Conservation (phyloP, 129 eudicot genomes). For the Saposhnikovia divaricata region DNA sequence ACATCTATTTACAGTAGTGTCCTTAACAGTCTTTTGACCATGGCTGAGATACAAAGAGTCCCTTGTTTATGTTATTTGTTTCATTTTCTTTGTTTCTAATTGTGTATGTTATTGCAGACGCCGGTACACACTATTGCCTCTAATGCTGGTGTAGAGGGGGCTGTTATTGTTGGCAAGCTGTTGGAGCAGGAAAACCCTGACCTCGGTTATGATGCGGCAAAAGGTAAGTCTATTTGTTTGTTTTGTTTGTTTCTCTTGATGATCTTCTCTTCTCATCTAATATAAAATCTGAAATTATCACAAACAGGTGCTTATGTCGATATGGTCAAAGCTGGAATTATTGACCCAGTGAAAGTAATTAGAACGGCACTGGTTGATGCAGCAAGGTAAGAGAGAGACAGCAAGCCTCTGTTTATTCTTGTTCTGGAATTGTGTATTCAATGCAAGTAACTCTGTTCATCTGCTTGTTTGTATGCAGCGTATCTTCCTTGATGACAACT, state of each 20-base stretch:
- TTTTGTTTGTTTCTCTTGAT: not conserved
- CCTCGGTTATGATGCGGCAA: constrained; percentile 87
- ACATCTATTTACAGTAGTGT: not conserved
- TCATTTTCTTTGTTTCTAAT: not conserved
- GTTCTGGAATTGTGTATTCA: not conserved
- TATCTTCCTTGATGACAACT: constrained; percentile 79
- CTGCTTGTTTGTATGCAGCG: constrained; percentile 34
- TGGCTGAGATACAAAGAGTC: not conserved
- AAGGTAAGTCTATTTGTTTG: constrained; percentile 27
- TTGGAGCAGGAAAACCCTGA: constrained; percentile 72
- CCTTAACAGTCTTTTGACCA: not conserved
- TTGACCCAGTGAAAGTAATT: constrained; percentile 81
- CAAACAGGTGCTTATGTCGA: constrained; percentile 71
- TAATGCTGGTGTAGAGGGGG: constrained; percentile 84
- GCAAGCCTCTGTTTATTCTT: not conserved
- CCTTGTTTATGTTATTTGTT: not conserved
- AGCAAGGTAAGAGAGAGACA: constrained; percentile 49
- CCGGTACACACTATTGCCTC: constrained; percentile 76
- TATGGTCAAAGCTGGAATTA: constrained; percentile 81
- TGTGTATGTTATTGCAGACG: constrained; percentile 29
- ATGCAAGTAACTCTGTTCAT: not conserved
- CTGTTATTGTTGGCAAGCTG: constrained; percentile 84
- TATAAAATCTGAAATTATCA: not conserved
- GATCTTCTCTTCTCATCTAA: not conserved
- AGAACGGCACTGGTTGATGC: constrained; percentile 87